These are phyloP conservation scores for Acmispon strigosus DNA, from an alignment of 306 rosid genomes.

Conservation along the genomic window DNA sequence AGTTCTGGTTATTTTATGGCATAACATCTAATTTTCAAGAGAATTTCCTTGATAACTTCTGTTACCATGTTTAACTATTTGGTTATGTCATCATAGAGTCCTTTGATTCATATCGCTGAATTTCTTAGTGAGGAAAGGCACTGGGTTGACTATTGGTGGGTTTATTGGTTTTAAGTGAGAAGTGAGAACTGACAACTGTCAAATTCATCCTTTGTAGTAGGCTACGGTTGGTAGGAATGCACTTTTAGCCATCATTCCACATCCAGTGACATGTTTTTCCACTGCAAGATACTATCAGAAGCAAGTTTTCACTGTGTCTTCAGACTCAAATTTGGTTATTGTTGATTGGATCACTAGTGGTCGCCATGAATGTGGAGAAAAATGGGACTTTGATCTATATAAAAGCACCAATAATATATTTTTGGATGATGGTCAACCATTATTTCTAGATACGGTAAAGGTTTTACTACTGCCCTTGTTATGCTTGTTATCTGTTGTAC, in stretches of 20 bases:
- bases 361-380: conserved; percentile 88
- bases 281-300: conserved; percentile 86
- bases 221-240: conserved; percentile 76
- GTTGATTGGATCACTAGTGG: conserved; percentile 99
- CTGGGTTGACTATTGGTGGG: not conserved
- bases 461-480: conserved; percentile 3
- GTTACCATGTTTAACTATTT: not conserved
- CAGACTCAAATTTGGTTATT: conserved; percentile 71
- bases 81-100: not conserved
- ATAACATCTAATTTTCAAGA: not conserved
- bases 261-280: conserved; percentile 97
- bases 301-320: conserved; percentile 58
- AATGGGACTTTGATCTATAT: conserved; percentile 83
- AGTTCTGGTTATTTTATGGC: not conserved
- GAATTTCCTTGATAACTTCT: not conserved
- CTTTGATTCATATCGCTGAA: not conserved
- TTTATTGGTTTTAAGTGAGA: conserved; percentile 24
- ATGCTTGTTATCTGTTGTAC: not conserved
- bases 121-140: too few relatives aligned
- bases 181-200: conserved; percentile 30
- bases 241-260: conserved; percentile 75
- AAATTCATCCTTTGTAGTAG: conserved; percentile 46
- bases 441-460: conserved; percentile 77
- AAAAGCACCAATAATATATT: conserved; percentile 71
- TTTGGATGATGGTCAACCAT: conserved; percentile 63